Percentiles rank a stretch among this genome's conserved stretches.
phyloP scores from a whole-genome alignment of 768 basidiomycete species.

The Dentipellis sp. region DNA sequence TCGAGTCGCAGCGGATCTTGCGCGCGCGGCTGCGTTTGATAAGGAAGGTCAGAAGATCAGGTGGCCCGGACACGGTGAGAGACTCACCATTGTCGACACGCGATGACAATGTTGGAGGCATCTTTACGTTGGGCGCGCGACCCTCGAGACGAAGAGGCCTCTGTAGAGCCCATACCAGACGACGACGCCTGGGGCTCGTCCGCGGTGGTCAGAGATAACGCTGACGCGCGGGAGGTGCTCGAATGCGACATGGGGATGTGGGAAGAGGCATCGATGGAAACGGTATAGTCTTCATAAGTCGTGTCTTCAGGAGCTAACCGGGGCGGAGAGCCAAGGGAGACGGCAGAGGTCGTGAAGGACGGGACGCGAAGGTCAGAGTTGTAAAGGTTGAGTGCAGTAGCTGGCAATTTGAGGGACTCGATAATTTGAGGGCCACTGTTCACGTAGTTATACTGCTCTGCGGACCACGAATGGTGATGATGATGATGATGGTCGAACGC shows the following conservation, averaged over 20 bases:
- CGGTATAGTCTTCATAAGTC: neutral
- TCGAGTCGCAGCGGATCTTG: slow-evolving; percentile 84
- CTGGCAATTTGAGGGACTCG: slow-evolving; percentile 1
- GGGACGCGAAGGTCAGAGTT: neutral
- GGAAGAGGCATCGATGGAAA: neutral
- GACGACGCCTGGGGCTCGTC: slow-evolving; percentile 5
- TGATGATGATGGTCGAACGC: slow-evolving; percentile 10
- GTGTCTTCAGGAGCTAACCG: neutral
- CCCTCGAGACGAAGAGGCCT: slow-evolving; percentile 21
- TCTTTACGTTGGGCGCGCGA: slow-evolving; percentile 35
- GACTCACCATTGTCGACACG: slow-evolving; percentile 76
- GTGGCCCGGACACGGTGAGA: slow-evolving; percentile 15
- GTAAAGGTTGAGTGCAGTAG: neutral
- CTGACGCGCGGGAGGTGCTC: neutral
- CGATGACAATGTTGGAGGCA: slow-evolving; percentile 65
- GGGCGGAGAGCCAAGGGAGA: neutral
- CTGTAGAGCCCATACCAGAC: slow-evolving; percentile 9
- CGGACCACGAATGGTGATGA: slow-evolving; percentile 2
- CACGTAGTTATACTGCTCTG: neutral
- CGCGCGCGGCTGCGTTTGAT: slow-evolving; percentile 53
- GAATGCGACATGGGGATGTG: neutral
- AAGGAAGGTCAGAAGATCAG: neutral
- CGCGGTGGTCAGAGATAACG: neutral
- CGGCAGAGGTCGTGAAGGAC: neutral
- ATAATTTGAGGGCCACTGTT: neutral